Conservation (phyloP, 257 asterid genomes). For the Parsonsia alboflavescens region DNA sequence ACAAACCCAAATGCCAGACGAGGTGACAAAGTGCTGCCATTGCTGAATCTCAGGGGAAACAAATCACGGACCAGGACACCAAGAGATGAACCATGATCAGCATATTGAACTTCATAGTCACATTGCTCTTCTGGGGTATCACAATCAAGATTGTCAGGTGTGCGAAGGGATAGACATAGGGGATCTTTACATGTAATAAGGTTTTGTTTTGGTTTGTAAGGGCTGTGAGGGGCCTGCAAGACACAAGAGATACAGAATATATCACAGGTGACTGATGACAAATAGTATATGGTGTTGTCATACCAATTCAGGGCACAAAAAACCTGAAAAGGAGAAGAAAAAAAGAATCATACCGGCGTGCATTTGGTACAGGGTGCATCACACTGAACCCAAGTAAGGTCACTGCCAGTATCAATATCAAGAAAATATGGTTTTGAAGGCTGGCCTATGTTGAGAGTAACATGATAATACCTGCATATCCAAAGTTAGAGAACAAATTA, state of each 20-base stretch:
- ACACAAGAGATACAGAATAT: not conserved
- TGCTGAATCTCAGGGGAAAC: slow-evolving; percentile 54
- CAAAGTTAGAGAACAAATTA: slow-evolving; percentile 7
- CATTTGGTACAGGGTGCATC: slow-evolving; percentile 87
- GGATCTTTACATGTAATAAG: slow-evolving; percentile 59
- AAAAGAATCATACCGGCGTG: slow-evolving; percentile 39
- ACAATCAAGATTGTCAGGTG: slow-evolving; percentile 31
- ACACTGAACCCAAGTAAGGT: slow-evolving; percentile 94
- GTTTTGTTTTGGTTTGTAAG: slow-evolving; percentile 57
- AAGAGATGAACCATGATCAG: slow-evolving; percentile 68
- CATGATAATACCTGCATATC: slow-evolving; percentile 61
- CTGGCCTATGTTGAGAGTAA: slow-evolving; percentile 49
- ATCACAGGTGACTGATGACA: not conserved
- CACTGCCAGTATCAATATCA: slow-evolving; percentile 93
- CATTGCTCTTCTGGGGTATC: slow-evolving; percentile 60
- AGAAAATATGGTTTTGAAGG: slow-evolving; percentile 66
- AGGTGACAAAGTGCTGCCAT: slow-evolving; percentile 53
- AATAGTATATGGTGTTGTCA: not conserved
- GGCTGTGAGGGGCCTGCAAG: slow-evolving; percentile 81
- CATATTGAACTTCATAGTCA: slow-evolving; percentile 79
- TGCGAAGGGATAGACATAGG: slow-evolving; percentile 51
- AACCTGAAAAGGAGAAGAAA: not conserved
- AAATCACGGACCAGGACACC: slow-evolving; percentile 74
- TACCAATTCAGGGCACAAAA: not conserved
- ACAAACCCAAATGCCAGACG: slow-evolving; percentile 66